A percentile compares a stretch with the other conserved stretches of the same genome.
Conservation (phyloP, 345 rosid genomes). For the Brassica cretica region DNA sequence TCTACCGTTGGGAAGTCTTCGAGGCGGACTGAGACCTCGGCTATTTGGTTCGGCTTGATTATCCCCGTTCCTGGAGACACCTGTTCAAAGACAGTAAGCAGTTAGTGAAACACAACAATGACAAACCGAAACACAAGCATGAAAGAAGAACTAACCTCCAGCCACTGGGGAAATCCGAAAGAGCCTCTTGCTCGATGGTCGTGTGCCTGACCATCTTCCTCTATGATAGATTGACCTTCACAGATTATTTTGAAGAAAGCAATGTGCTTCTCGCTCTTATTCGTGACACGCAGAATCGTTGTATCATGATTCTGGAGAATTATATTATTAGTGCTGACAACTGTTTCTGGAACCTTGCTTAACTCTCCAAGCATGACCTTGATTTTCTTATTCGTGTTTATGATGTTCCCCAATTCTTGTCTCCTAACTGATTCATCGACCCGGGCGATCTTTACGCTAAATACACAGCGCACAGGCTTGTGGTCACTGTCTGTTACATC, state of each 20-base stretch:
- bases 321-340: slow-evolving; percentile 64
- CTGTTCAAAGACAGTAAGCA: slow-evolving; percentile 28
- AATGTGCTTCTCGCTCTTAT: slow-evolving; percentile 52
- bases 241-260: slow-evolving; percentile 61
- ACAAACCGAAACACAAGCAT: background rate
- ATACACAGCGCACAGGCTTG: slow-evolving; percentile 78
- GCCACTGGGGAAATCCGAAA: slow-evolving; percentile 76
- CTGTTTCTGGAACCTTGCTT: slow-evolving; percentile 65
- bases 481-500: slow-evolving; percentile 88
- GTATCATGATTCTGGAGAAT: slow-evolving; percentile 68
- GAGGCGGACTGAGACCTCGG: slow-evolving; percentile 56
- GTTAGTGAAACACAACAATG: background rate
- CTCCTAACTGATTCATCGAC: slow-evolving; percentile 77
- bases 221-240: slow-evolving; percentile 60
- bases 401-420: slow-evolving; percentile 61
- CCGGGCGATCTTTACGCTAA: slow-evolving; percentile 59
- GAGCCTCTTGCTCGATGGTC: slow-evolving; percentile 62
- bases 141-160: slow-evolving; percentile 53
- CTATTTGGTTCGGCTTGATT: slow-evolving; percentile 54
- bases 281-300: slow-evolving; percentile 57
- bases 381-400: slow-evolving; percentile 57
- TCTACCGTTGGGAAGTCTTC: slow-evolving; percentile 67
- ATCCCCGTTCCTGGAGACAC: slow-evolving; percentile 71
- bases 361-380: slow-evolving; percentile 51
- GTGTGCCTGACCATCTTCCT: slow-evolving; percentile 54